Base-by-base conservation (phyloP, 805 yeast genomes). In the Candida germanica region DNA sequence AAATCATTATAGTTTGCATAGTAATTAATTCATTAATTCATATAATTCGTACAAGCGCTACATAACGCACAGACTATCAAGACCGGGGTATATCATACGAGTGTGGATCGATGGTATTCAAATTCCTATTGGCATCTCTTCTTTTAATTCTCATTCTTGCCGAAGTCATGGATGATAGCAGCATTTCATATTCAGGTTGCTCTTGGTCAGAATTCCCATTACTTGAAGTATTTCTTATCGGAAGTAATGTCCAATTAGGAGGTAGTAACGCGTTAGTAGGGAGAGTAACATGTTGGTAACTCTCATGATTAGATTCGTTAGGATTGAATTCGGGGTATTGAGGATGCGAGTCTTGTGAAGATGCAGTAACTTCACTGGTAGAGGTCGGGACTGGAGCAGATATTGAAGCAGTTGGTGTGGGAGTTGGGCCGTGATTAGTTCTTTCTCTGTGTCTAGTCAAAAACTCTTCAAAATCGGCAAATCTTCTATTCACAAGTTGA, bases 211-310 rank as follows among this genome's bases (percentile, higher is more conserved):
- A n/a, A n/a, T n/a, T n/a, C 8, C 40, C 39, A 13, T 36, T 42
- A 3, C 29, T 35, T 6, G 23, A 23, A 3, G 43, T 19, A 29
- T 24, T 40, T 26, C 41, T 43, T 10, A 58, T 33, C 2, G 66
- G 65, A 24, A 60, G 37, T 7, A 57, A 18, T 2, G 55, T 42
- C 63, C 64, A 58, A 22, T 52, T 51, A 3, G 61, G 63, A 2
- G 66, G 66, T 8, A 57, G 24, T 3, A 56, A 20, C 3, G 64
- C 59, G 17, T 46, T 48, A 4, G 35, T 32, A 1, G 64, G 62
- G 18, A 59, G 42, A 12, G 34, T 29, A 7, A 59, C 49, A 31
- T 54, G 61, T 31, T 44, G 49, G 21, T 5, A 16, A 1, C 26
- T 12, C 17, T 24, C 34, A n/a, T 21, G 19, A 16, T 24, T 22